These are phyloP conservation scores for Monosporozyma servazzii DNA, from an alignment of 805 yeast species.

Conservation along the genomic window DNA sequence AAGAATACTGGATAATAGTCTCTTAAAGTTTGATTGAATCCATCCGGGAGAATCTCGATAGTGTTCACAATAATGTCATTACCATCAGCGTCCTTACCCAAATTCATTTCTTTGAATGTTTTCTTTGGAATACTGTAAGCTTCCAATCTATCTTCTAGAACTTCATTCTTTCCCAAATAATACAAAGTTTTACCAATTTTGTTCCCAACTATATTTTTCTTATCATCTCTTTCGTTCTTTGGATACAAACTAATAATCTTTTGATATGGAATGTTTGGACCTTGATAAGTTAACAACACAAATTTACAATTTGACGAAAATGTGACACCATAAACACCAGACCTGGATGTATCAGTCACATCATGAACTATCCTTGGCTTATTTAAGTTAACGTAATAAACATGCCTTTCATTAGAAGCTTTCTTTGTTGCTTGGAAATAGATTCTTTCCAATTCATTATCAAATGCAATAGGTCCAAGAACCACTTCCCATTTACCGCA, in stretches of 20 bases:
- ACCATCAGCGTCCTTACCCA: conserved; percentile 42
- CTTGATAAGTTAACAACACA: conserved; percentile 58
- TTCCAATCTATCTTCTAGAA: conserved; percentile 32
- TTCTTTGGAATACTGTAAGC: conserved; percentile 50
- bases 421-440: conserved; percentile 64
- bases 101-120: conserved; percentile 42
- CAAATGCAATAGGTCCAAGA: conserved; percentile 57
- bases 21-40: conserved; percentile 43
- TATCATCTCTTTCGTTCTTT: conserved; percentile 9
- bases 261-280: conserved; percentile 78
- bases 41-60: conserved; percentile 68
- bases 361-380: conserved; percentile 31
- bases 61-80: conserved; percentile 48
- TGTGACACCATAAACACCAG: conserved; percentile 61
- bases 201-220: conserved; percentile 10
- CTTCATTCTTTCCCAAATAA: conserved; percentile 33
- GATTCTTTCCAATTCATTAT: conserved; percentile 41
- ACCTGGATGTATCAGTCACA: conserved; percentile 43
- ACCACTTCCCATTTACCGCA: conserved; percentile 88
- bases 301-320: conserved; percentile 76
- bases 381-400: conserved; percentile 58
- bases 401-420: conserved; percentile 75
- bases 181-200: conserved; percentile 23
- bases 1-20: conserved; percentile 78
- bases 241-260: conserved; percentile 49